These are phyloP conservation scores for Annulohypoxylon nitens DNA, from an alignment of 495 filamentous ascomycete genomes.

Conservation along the genomic window DNA sequence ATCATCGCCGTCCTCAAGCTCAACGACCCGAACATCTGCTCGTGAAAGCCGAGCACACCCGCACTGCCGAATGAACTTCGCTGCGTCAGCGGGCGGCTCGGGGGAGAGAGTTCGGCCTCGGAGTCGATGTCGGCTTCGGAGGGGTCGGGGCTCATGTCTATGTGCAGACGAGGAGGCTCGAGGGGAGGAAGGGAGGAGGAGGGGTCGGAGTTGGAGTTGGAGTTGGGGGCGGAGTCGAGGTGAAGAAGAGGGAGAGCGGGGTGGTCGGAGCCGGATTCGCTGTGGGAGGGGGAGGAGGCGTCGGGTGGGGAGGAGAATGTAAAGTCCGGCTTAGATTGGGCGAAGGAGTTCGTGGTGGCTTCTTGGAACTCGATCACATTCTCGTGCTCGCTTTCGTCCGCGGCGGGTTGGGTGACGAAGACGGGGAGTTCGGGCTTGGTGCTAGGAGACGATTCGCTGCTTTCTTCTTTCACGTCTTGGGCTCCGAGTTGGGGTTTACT, in stretches of 20 bases:
- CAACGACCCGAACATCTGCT: slow-evolving; percentile 51
- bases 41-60: slow-evolving; percentile 57
- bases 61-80: slow-evolving; percentile 53
- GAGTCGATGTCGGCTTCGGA: slow-evolving; percentile 23
- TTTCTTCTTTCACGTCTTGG: not conserved
- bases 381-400: not conserved
- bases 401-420: not conserved
- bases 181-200: not conserved
- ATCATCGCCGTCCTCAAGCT: slow-evolving; percentile 53
- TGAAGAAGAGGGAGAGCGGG: not conserved
- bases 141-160: slow-evolving; percentile 33
- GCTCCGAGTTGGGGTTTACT: not conserved
- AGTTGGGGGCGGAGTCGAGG: not conserved
- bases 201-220: not conserved
- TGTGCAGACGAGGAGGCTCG: not conserved
- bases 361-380: slow-evolving; percentile 2
- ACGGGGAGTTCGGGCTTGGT: slow-evolving; percentile 11
- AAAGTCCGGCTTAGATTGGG: slow-evolving; percentile 49
- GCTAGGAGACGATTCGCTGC: not conserved
- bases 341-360: slow-evolving; percentile 27
- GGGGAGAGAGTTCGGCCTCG: slow-evolving; percentile 10
- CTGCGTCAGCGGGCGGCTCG: slow-evolving; percentile 18
- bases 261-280: slow-evolving; percentile 12
- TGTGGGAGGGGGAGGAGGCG: slow-evolving; percentile 25
- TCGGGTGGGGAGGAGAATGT: slow-evolving; percentile 42